phyloP scores from a whole-genome alignment of 768 basidiomycete species.

The Xerocomus brunneocitrinus region DNA sequence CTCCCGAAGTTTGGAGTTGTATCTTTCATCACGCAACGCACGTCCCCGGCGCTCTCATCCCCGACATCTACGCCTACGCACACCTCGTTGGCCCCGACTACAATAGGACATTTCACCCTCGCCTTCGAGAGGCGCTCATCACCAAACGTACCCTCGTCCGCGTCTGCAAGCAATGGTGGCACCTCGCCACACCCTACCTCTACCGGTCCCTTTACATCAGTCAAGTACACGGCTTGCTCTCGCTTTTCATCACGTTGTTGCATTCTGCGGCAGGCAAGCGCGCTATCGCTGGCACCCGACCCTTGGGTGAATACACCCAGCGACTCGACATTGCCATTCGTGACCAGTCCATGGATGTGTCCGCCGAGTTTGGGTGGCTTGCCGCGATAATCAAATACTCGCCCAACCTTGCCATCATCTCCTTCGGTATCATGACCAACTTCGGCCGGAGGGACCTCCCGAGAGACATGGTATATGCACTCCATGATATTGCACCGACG shows the following conservation, averaged over 20 bases:
- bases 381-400: slow-evolving; percentile 14
- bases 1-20: slow-evolving; percentile 19
- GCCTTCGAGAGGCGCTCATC: slow-evolving; percentile 17
- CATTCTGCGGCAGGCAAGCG: slow-evolving; percentile 8
- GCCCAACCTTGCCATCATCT: slow-evolving; percentile 18
- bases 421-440: slow-evolving; percentile 4
- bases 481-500: slow-evolving; percentile 11
- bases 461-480: slow-evolving; percentile 10
- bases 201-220: slow-evolving; percentile 24
- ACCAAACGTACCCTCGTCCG: slow-evolving; percentile 26
- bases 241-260: slow-evolving; percentile 12
- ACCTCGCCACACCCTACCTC: slow-evolving; percentile 21
- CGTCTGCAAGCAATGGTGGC: slow-evolving; percentile 29
- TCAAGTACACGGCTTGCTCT: slow-evolving; percentile 12
- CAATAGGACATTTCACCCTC: slow-evolving; percentile 1
- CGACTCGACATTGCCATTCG: slow-evolving; percentile 26
- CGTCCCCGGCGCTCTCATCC: slow-evolving; percentile 17
- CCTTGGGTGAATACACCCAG: slow-evolving; percentile 21
- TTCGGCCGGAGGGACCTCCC: background rate
- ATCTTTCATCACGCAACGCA: slow-evolving; percentile 22
- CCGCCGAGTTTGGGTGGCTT: slow-evolving; percentile 5
- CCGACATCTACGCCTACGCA: slow-evolving; percentile 22
- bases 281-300: slow-evolving; percentile 4
- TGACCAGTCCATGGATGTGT: slow-evolving; percentile 1
- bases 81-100: slow-evolving; percentile 6